Evolutionary conservation across 2,329 filamentous ascomycete genomes (phyloP), one percentile per base, ranked within the genome.

Genomic region (Colletotrichum godetiae): DNA sequence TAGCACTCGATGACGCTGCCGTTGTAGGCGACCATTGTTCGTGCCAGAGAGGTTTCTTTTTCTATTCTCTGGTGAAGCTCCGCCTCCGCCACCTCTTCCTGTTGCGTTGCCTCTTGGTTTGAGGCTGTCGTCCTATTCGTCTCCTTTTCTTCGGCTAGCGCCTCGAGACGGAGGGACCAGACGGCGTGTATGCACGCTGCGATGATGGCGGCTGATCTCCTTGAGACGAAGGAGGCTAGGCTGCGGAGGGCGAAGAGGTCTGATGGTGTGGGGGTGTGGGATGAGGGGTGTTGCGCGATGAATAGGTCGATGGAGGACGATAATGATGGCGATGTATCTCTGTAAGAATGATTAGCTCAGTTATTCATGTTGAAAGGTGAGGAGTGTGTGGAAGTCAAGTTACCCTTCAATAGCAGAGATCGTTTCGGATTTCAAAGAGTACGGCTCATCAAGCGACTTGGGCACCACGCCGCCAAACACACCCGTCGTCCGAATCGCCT

Each of bases 1-100:
- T 95, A 96, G 77, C 92, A 92, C 82, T 95, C 93, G 64, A 95
- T 91, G 62, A 96, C 93, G 33, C 92, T 93, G 57, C 94, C 94
- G 78, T 94, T 95, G 82, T 92, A 95, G 4, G 92, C 92, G n/a
- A 96, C 90, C 2, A 89, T 87, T 3, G 89, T 91, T 68, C 84
- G 82, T 42, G 80, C 78, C 8, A 88, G 79, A 56, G 84, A 81
- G 2, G 83, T 84, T 75, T 90, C 90, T 19, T 83, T 82, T 76
- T 91, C 89, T 0, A 88, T 84, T 46, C 88, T 56, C 11, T 79
- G 68, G 13, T 80, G 74, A 8, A 37, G 49, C 5, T 46, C 56
- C 10, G 22, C 59, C 4, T 83, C 78, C 2, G 77, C 77, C 19
- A 78, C 71, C 31, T 78, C 75, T 72, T 81, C 82, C 33, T 84